Conservation (phyloP, 148 eudicot species). For the Vaccinium darrowii region DNA sequence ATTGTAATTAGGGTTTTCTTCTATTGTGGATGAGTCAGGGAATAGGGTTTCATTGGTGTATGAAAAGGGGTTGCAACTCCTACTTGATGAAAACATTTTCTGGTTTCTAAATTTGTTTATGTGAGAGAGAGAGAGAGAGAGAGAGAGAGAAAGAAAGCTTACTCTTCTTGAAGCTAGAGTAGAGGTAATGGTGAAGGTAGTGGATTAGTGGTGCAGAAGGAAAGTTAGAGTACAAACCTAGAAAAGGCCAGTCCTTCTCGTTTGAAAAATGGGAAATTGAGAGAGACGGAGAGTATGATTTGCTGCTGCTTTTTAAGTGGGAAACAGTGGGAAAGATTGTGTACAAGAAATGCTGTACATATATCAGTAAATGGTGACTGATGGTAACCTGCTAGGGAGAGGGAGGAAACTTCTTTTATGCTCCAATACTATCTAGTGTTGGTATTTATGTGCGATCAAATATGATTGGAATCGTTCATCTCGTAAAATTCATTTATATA, state of each 20-base stretch:
- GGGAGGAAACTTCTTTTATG: no score
- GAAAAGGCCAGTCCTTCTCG: not conserved
- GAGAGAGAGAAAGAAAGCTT: not conserved
- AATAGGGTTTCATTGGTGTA: not conserved
- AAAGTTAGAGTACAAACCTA: not conserved
- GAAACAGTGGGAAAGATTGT: not conserved
- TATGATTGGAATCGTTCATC: no score
- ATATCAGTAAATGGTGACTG: not conserved
- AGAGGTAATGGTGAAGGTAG: not conserved
- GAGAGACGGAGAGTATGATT: not conserved
- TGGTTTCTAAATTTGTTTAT: not conserved
- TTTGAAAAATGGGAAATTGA: not conserved
- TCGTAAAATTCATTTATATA: no score
- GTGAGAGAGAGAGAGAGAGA: not conserved
- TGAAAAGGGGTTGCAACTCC: not conserved
- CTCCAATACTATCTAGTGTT: no score
- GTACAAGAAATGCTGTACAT: not conserved
- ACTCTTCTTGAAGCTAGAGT: not conserved
- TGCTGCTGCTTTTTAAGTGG: no score
- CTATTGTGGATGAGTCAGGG: not conserved
- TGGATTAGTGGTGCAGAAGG: not conserved
- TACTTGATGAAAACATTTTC: conserved; percentile 6
- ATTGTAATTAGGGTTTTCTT: conserved; percentile 4
- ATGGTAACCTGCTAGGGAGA: not conserved
- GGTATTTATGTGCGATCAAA: no score